A percentile compares a stretch with the other conserved stretches of the same genome.
These are phyloP conservation scores for Cytospora paraplurivora DNA, from an alignment of 2,329 filamentous ascomycete species.

Conservation along the genomic window DNA sequence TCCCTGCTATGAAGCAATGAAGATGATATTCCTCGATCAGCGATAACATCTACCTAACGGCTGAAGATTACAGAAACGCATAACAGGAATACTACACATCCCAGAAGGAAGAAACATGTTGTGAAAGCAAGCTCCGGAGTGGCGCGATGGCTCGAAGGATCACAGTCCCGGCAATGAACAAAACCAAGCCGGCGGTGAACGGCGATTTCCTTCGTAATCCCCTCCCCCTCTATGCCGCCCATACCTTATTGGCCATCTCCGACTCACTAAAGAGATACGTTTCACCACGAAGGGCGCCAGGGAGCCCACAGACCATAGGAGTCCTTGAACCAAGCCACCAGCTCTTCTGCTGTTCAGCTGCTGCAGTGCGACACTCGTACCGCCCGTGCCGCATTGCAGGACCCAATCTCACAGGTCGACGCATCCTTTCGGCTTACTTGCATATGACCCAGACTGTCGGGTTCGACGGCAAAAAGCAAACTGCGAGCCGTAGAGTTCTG, in stretches of 20 bases:
- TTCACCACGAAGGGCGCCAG: background rate
- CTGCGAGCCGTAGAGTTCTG: background rate
- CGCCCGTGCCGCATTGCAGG: background rate
- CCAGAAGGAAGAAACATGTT: background rate
- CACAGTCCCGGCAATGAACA: background rate
- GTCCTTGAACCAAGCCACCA: background rate
- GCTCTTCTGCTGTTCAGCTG: constrained; percentile 15
- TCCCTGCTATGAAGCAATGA: too few relatives aligned
- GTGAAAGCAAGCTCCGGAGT: background rate
- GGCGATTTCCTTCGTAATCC: background rate
- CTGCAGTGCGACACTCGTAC: constrained; percentile 5
- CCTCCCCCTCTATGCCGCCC: background rate
- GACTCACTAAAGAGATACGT: background rate
- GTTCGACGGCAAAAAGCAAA: background rate
- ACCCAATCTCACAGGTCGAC: constrained; percentile 13
- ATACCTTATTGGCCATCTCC: background rate
- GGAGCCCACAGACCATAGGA: background rate
- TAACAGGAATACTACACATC: too few relatives aligned
- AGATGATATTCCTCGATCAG: too few relatives aligned
- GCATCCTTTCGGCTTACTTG: constrained; percentile 19
- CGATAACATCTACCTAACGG: too few relatives aligned
- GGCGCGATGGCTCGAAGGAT: background rate
- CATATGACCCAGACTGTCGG: constrained; percentile 24
- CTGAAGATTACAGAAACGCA: too few relatives aligned
- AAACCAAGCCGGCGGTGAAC: background rate